Evolutionary conservation across 768 basidiomycete genomes (phyloP).

Genomic region (Kwoniella sp.): DNA sequence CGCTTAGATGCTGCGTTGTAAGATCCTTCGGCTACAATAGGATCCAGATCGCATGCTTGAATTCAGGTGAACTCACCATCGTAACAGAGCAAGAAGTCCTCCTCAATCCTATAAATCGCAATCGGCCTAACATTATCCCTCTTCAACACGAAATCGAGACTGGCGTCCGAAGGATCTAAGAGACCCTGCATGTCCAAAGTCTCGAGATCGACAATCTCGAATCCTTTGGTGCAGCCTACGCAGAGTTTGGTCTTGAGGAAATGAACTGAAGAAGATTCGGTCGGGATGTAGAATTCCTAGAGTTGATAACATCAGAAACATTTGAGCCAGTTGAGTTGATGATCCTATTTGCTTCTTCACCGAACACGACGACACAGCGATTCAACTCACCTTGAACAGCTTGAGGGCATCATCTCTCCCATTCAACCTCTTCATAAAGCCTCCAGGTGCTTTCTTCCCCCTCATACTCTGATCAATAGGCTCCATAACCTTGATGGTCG

Average conservation of each 20-base stretch:
- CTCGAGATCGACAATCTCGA: constrained; percentile 97
- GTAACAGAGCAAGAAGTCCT: constrained; percentile 95
- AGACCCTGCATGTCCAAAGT: constrained; percentile 94
- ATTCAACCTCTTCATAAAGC: constrained; percentile 85
- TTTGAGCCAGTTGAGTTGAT: too few species aligned
- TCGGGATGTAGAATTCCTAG: constrained; percentile 98
- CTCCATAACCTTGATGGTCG: constrained; percentile 95
- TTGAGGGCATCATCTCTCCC: constrained; percentile 92
- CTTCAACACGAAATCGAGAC: constrained; percentile 89
- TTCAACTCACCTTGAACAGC: constrained; percentile 71
- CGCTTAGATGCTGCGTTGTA: too few species aligned
- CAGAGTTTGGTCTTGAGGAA: constrained; percentile 97
- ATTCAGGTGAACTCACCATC: constrained; percentile 67
- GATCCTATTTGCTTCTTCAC: too few species aligned
- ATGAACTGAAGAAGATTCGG: constrained; percentile 93
- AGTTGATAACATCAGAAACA: too few species aligned
- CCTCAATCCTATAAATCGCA: constrained; percentile 94
- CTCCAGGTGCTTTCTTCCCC: constrained; percentile 60
- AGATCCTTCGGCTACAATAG: too few species aligned
- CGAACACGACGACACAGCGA: not conserved
- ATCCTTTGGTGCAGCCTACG: constrained; percentile 94
- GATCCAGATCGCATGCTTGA: not conserved
- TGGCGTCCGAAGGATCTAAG: constrained; percentile 86
- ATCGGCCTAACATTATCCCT: constrained; percentile 85
- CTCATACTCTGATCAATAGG: constrained; percentile 83